These are phyloP conservation scores for Usnea hakonensis DNA, from an alignment of 495 filamentous ascomycete species.

Conservation along the genomic window DNA sequence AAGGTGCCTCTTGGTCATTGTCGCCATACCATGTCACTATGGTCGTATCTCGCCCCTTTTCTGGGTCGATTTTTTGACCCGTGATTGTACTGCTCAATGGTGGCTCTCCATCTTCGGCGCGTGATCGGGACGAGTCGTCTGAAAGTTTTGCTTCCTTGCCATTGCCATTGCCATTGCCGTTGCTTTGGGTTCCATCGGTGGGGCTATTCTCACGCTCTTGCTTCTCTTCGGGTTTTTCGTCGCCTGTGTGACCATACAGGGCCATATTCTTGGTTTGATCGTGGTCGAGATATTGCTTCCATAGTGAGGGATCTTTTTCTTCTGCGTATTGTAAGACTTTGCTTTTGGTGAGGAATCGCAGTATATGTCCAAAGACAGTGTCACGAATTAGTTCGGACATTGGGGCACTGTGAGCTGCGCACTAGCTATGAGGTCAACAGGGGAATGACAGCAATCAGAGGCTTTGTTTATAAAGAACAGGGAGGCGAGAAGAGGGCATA, in stretches of 20 bases:
- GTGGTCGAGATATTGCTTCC: constrained; percentile 29
- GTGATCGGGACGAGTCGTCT: constrained; percentile 12
- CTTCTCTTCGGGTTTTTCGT: constrained; percentile 21
- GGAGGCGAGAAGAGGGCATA: no score
- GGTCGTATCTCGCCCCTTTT: constrained; percentile 32
- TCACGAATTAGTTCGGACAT: constrained; percentile 28
- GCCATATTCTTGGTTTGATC: constrained; percentile 28
- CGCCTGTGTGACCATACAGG: constrained; percentile 25
- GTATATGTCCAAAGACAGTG: constrained; percentile 31
- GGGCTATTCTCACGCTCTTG: neutral
- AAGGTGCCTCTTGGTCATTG: constrained; percentile 30
- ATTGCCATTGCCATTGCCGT: neutral
- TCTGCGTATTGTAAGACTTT: constrained; percentile 31
- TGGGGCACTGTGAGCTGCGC: neutral
- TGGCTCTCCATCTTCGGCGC: constrained; percentile 20
- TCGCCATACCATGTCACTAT: constrained; percentile 33
- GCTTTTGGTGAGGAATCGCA: constrained; percentile 28
- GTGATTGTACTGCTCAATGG: constrained; percentile 22
- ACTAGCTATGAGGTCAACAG: no score
- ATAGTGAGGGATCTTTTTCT: constrained; percentile 30
- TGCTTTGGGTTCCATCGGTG: neutral
- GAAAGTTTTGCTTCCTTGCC: constrained; percentile 9
- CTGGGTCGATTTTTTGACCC: constrained; percentile 19
- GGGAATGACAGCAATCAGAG: no score
- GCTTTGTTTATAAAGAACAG: no score